Base-by-base conservation (phyloP, 768 basidiomycete species). In the Collybiopsis luxurians region DNA sequence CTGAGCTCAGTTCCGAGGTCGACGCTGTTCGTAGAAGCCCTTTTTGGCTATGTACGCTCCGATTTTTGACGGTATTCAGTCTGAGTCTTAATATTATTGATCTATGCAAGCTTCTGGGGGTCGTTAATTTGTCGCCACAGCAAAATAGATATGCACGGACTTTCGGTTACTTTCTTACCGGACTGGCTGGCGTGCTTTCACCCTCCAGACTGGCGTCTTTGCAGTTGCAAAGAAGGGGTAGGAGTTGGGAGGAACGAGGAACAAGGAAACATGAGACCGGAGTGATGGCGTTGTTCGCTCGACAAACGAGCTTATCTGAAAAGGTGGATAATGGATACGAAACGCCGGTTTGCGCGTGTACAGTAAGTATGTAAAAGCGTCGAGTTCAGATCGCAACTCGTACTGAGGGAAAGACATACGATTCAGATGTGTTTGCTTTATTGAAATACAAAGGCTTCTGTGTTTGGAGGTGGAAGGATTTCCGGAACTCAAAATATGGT, bases 241-340 rank as follows among this genome's bases (percentile, higher is more conserved):
- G n/a, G n/a, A n/a, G n/a, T n/a, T n/a, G n/a, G n/a, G n/a, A n/a
- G n/a, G 4, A 6, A 12, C 5, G 4, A 28, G 23, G 15, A n/a
- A 49, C 30, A 21, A 49, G 21, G 23, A 49, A 30, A 47, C 11
- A 26, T 2, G 44, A 31, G n/a, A n/a, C n/a, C n/a, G n/a, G n/a
- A n/a, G n/a, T n/a, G n/a, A n/a, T n/a, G n/a, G n/a, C 48, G 28
- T 49, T 36, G 48, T 49, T 49, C 48, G 48, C 48, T 49, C 45
- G 30, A 19, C 9, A 28, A 27, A 47, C 11, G 24, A 49, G 48
- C 30, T 49, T 49, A 49, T 31, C 13, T 49, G 31, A 49, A 49
- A 49, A 38, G n/a, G n/a, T n/a, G n/a, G n/a, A n/a, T n/a, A 38
- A 38, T 17, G 36, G 17, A 17, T 38, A 38, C 36, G 36, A 38